These are phyloP conservation scores for Beta macrorhiza DNA, from an alignment of 179 eudicot genomes.

Conservation along the genomic window DNA sequence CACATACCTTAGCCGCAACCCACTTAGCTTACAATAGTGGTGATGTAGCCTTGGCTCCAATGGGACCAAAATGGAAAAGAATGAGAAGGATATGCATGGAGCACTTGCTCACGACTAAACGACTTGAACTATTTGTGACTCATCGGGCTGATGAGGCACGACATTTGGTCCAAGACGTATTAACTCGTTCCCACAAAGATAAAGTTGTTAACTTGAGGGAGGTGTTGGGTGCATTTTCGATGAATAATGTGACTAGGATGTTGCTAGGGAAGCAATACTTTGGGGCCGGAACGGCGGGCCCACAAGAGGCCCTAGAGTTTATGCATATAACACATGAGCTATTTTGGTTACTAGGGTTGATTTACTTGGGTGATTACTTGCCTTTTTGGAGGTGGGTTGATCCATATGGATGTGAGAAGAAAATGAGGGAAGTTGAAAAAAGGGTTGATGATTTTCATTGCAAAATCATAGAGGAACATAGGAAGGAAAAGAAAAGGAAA, in stretches of 20 bases:
- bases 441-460: slow-evolving; percentile 85
- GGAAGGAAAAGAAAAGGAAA: slow-evolving; percentile 30
- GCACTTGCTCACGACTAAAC: slow-evolving; percentile 68
- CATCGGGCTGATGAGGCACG: slow-evolving; percentile 81
- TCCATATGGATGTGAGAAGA: slow-evolving; percentile 84
- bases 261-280: slow-evolving; percentile 88
- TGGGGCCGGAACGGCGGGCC: slow-evolving; percentile 69
- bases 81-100: slow-evolving; percentile 97
- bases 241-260: slow-evolving; percentile 98
- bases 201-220: slow-evolving; percentile 63
- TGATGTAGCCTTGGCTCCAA: slow-evolving; percentile 87
- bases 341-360: slow-evolving; percentile 84
- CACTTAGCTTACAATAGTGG: slow-evolving; percentile 81
- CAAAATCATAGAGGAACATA: slow-evolving; percentile 73
- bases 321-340: slow-evolving; percentile 92
- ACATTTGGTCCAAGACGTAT: slow-evolving; percentile 65
- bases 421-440: slow-evolving; percentile 91
- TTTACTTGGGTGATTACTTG: slow-evolving; percentile 89
- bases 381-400: slow-evolving; percentile 96
- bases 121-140: slow-evolving; percentile 66
- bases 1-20: slow-evolving; percentile 75
- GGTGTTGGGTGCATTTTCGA: slow-evolving; percentile 84
- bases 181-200: slow-evolving; percentile 42
- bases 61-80: slow-evolving; percentile 95
- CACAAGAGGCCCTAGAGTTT: slow-evolving; percentile 82